Percentiles rank a stretch among this genome's conserved stretches.
Evolutionary conservation across 768 basidiomycete species (phyloP).

Genomic region (Leccinum uliginosum): DNA sequence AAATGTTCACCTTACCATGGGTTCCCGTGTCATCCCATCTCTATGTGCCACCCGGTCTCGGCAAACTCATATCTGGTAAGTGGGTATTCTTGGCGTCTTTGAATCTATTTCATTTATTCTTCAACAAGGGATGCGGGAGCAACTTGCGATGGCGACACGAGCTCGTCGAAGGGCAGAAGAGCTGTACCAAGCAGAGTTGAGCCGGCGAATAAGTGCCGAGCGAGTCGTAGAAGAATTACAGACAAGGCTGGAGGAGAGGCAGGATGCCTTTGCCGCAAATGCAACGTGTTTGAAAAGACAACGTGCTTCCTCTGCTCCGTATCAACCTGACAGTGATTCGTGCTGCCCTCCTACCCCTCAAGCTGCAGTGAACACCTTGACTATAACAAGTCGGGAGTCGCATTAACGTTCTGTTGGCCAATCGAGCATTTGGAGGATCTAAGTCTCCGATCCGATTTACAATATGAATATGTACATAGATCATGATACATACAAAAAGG

Average conservation of each 20-base stretch:
- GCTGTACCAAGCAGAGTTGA: conserved; percentile 28
- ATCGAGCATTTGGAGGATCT: neutral
- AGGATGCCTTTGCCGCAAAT: neutral
- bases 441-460: neutral
- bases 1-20: conserved; percentile 33
- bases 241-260: conserved; percentile 3
- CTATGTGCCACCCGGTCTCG: conserved; percentile 34
- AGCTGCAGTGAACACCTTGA: too few relatives aligned
- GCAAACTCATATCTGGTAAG: conserved; percentile 34
- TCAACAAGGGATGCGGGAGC: conserved; percentile 30
- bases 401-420: neutral
- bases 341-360: neutral
- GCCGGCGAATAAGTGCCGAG: conserved; percentile 30
- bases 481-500: conserved; percentile 23
- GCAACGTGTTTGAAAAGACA: neutral
- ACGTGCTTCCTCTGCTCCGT: neutral
- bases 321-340: neutral
- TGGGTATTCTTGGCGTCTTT: neutral
- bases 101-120: conserved; percentile 1
- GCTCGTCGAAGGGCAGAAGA: conserved; percentile 34
- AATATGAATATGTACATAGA: neutral
- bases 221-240: conserved; percentile 17
- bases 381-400: neutral
- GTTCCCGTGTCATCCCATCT: conserved; percentile 24
- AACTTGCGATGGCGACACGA: conserved; percentile 27